These are phyloP conservation scores for Dictyostelium capitatum DNA, from an alignment of 78 protist genomes.

Conservation along the genomic window DNA sequence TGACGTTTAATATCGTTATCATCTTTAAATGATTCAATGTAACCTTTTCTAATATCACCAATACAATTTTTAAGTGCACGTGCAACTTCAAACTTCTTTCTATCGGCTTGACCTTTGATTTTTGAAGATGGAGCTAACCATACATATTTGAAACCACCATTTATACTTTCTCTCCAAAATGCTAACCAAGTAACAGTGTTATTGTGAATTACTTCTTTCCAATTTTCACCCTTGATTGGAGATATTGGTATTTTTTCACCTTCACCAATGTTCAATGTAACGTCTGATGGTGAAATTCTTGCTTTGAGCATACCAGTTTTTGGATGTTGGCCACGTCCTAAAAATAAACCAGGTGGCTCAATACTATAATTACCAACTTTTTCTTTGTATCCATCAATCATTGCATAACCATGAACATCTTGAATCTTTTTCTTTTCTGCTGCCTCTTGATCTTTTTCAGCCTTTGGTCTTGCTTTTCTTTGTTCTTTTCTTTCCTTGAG, in stretches of 20 bases:
- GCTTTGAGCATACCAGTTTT: constrained; percentile 94
- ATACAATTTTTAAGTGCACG: constrained; percentile 93
- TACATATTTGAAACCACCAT: constrained; percentile 91
- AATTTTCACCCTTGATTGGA: constrained; percentile 92
- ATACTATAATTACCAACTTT: constrained; percentile 95
- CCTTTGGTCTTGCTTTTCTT: constrained; percentile 83
- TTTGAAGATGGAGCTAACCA: constrained; percentile 88
- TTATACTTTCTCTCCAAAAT: constrained; percentile 94
- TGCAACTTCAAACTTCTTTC: constrained; percentile 96
- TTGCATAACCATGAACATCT: constrained; percentile 88
- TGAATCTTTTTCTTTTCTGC: constrained; percentile 78
- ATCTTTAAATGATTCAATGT: constrained; percentile 42
- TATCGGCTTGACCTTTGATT: constrained; percentile 95
- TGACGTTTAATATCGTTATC: constrained; percentile 76
- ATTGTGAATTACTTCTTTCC: constrained; percentile 90
- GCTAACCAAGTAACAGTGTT: constrained; percentile 98
- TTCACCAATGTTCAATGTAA: constrained; percentile 95
- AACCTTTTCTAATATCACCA: constrained; percentile 87
- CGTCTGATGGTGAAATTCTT: constrained; percentile 97
- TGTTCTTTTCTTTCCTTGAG: constrained; percentile 71
- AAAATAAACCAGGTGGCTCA: constrained; percentile 99
- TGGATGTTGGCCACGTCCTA: constrained; percentile 99
- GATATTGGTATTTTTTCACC: constrained; percentile 91
- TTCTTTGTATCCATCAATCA: constrained; percentile 96
- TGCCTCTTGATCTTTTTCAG: constrained; percentile 88